A percentile compares a stretch with the other conserved stretches of the same genome.
Conservation (phyloP, 805 yeast genomes). For the Nakazawaea sp. region DNA sequence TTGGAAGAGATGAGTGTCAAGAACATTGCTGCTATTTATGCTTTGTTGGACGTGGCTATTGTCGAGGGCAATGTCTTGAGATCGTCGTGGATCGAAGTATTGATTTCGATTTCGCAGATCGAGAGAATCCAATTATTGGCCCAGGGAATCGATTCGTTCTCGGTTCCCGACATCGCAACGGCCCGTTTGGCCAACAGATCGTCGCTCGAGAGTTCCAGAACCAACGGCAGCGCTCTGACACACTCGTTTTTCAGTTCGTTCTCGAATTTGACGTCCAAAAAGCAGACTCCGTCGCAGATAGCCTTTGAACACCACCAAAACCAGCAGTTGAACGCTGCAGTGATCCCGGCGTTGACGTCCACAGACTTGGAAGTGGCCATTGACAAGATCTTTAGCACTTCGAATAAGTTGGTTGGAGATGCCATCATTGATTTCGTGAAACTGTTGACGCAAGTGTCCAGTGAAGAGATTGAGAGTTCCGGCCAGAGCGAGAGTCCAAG, state of each 20-base stretch:
- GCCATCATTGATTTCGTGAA: slow-evolving; percentile 84
- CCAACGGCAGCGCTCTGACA: slow-evolving; percentile 16
- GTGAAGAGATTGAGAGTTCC: slow-evolving; percentile 87
- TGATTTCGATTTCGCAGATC: slow-evolving; percentile 80
- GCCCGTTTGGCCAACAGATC: slow-evolving; percentile 59
- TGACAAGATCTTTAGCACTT: slow-evolving; percentile 82
- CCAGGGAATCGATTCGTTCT: slow-evolving; percentile 76
- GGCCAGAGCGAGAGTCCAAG: slow-evolving; percentile 80
- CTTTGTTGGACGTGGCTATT: slow-evolving; percentile 70
- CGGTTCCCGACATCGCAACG: slow-evolving; percentile 77
- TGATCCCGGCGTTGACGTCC: slow-evolving; percentile 50
- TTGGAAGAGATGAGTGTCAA: slow-evolving; percentile 71
- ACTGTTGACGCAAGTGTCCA: slow-evolving; percentile 79
- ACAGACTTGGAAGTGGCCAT: slow-evolving; percentile 72
- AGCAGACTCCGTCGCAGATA: slow-evolving; percentile 53
- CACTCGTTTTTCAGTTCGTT: slow-evolving; percentile 47
- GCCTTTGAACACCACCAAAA: slow-evolving; percentile 68
- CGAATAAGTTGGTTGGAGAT: slow-evolving; percentile 70
- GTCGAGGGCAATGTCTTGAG: slow-evolving; percentile 70
- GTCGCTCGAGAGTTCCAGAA: slow-evolving; percentile 46
- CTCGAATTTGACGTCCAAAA: slow-evolving; percentile 25
- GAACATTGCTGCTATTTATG: slow-evolving; percentile 73
- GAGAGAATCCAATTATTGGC: slow-evolving; percentile 87
- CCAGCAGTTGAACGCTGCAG: slow-evolving; percentile 55
- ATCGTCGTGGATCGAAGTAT: slow-evolving; percentile 78